These are phyloP conservation scores for Lachnellula arida DNA, from an alignment of 2,329 filamentous ascomycete genomes.

Conservation along the genomic window DNA sequence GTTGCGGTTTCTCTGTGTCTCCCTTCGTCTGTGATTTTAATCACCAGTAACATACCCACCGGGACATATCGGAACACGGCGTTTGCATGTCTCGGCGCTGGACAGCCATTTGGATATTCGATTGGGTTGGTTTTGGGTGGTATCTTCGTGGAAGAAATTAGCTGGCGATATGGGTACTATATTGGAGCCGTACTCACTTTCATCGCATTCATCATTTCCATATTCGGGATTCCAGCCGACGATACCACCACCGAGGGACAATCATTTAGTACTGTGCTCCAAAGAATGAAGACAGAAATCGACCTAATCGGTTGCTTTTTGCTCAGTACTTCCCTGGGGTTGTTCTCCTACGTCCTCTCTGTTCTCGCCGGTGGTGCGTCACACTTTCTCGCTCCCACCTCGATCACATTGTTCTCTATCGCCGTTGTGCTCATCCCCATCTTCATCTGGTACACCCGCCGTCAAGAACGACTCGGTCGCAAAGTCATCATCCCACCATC, in stretches of 20 bases:
- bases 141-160: constrained; percentile 41
- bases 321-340: background rate
- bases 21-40: constrained; percentile 43
- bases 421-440: constrained; percentile 48
- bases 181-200: constrained; percentile 36
- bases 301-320: background rate
- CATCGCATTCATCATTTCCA: background rate
- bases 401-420: constrained; percentile 41
- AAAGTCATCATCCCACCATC: no score
- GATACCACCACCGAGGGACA: background rate
- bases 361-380: background rate
- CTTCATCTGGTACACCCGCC: constrained; percentile 48
- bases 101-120: constrained; percentile 46
- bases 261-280: background rate
- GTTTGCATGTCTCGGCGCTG: constrained; percentile 44
- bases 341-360: background rate
- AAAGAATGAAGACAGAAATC: background rate
- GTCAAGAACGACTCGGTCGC: no score
- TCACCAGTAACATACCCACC: constrained; percentile 41
- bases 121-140: constrained; percentile 47
- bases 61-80: constrained; percentile 44
- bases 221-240: background rate
- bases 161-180: constrained; percentile 49
- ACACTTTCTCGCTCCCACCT: background rate
- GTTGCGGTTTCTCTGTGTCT: constrained; percentile 42